These are phyloP conservation scores for Paraphaeosphaeria minitans DNA, from an alignment of 2,329 filamentous ascomycete genomes.

Conservation along the genomic window DNA sequence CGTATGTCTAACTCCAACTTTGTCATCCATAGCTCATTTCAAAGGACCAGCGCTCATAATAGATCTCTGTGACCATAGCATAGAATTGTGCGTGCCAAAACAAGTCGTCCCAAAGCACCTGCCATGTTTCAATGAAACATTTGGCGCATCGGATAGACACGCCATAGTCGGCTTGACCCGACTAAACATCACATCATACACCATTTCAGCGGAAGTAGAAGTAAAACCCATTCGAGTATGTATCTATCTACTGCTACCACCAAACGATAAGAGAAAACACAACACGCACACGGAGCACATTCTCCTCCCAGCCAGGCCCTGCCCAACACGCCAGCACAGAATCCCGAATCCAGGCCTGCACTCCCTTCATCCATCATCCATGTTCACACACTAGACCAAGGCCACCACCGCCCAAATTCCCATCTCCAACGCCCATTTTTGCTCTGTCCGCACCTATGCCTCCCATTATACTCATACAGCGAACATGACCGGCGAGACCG, in stretches of 20 bases:
- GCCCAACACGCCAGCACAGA: background rate
- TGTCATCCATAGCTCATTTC: too few species aligned
- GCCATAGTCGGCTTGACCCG: too few species aligned
- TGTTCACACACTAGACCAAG: conserved; percentile 1
- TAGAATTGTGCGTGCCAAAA: too few species aligned
- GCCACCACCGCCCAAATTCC: background rate
- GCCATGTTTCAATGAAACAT: too few species aligned
- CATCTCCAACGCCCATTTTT: conserved; percentile 1
- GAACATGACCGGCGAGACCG: conserved; percentile 1
- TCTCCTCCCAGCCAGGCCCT: too few species aligned
- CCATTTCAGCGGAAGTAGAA: background rate
- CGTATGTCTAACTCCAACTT: too few species aligned
- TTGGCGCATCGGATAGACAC: too few species aligned
- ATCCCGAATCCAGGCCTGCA: conserved; percentile 35
- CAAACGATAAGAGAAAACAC: background rate
- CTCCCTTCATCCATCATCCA: conserved; percentile 27
- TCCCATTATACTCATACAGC: conserved; percentile 11
- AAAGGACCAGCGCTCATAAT: too few species aligned
- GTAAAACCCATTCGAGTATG: conserved; percentile 16
- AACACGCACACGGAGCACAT: background rate
- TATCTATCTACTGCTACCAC: conserved; percentile 15
- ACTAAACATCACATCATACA: background rate
- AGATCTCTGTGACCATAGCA: too few species aligned
- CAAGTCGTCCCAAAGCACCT: too few species aligned
- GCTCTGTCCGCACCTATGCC: background rate